Evolutionary conservation across 1,284 basidiomycete species (phyloP).

Genomic region (Ganoderma leucocontextum): DNA sequence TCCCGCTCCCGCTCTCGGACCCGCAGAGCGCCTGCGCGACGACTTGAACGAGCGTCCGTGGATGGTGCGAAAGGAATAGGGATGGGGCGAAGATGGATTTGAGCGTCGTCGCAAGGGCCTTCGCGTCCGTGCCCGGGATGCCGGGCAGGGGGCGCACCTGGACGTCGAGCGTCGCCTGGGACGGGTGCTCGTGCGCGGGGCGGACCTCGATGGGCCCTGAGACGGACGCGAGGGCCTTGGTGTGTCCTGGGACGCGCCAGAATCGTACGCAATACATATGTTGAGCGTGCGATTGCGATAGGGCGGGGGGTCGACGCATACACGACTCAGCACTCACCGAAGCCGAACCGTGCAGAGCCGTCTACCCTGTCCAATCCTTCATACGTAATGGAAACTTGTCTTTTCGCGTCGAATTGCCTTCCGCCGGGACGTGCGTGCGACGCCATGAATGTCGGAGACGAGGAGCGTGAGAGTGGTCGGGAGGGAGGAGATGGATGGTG

Average conservation of each 20-base stretch:
- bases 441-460: neutral
- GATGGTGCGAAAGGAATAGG: slow-evolving; percentile 67
- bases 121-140: slow-evolving; percentile 72
- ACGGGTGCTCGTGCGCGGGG: slow-evolving; percentile 68
- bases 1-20: slow-evolving; percentile 40
- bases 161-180: slow-evolving; percentile 78
- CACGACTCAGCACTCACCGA: slow-evolving; percentile 50
- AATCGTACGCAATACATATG: neutral
- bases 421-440: slow-evolving; percentile 39
- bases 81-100: slow-evolving; percentile 64
- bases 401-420: slow-evolving; percentile 37
- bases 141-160: slow-evolving; percentile 70
- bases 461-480: neutral
- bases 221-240: slow-evolving; percentile 66
- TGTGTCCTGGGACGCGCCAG: slow-evolving; percentile 47
- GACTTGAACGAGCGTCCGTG: slow-evolving; percentile 75
- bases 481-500: slow-evolving; percentile 1
- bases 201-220: slow-evolving; percentile 83
- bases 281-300: neutral
- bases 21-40: slow-evolving; percentile 66
- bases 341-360: slow-evolving; percentile 71
- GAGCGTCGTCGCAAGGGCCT: slow-evolving; percentile 59
- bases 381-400: slow-evolving; percentile 42
- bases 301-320: slow-evolving; percentile 9
- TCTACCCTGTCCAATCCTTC: slow-evolving; percentile 67